These are phyloP conservation scores for Lomentospora prolificans DNA, from an alignment of 2,329 filamentous ascomycete species.

Conservation along the genomic window DNA sequence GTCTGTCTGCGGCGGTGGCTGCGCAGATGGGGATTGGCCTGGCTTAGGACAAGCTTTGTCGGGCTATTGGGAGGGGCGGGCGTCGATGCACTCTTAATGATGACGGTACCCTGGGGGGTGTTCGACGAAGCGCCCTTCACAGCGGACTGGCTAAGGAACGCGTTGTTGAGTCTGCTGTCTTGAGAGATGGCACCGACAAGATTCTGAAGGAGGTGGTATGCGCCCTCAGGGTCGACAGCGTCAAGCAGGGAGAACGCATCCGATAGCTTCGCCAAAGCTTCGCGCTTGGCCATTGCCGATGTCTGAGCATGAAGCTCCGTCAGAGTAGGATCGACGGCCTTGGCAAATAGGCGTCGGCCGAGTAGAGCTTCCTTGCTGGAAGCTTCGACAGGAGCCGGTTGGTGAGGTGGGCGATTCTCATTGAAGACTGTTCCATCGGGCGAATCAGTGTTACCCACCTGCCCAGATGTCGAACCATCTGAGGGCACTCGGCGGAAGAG, in stretches of 20 bases:
- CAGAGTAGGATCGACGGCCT: conserved; percentile 72
- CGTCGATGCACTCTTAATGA: conserved; percentile 36
- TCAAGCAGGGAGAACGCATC: conserved; percentile 82
- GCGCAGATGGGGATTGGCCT: conserved; percentile 77
- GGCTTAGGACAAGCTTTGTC: conserved; percentile 52
- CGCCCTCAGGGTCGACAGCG: conserved; percentile 79
- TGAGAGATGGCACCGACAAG: conserved; percentile 64
- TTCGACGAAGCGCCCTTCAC: conserved; percentile 6
- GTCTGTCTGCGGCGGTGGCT: conserved; percentile 60
- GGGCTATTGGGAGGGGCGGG: conserved; percentile 1
- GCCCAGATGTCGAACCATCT: conserved; percentile 44
- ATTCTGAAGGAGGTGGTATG: conserved; percentile 72
- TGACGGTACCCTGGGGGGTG: conserved; percentile 45
- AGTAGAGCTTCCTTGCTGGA: conserved; percentile 73
- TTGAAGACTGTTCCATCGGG: conserved; percentile 37
- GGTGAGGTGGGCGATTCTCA: conserved; percentile 53
- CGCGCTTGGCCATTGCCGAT: conserved; percentile 55
- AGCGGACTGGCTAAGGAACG: conserved; percentile 26
- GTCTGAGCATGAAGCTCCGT: conserved; percentile 82
- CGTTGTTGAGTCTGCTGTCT: conserved; percentile 53
- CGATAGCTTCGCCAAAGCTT: conserved; percentile 72
- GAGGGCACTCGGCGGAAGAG: conserved; percentile 82
- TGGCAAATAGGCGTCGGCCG: conserved; percentile 71
- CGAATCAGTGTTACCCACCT: conserved; percentile 24
- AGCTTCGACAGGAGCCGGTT: conserved; percentile 38